Evolutionary conservation across 371 early-diverging fungal genomes (phyloP).

Genomic region (Mortierella sp.): DNA sequence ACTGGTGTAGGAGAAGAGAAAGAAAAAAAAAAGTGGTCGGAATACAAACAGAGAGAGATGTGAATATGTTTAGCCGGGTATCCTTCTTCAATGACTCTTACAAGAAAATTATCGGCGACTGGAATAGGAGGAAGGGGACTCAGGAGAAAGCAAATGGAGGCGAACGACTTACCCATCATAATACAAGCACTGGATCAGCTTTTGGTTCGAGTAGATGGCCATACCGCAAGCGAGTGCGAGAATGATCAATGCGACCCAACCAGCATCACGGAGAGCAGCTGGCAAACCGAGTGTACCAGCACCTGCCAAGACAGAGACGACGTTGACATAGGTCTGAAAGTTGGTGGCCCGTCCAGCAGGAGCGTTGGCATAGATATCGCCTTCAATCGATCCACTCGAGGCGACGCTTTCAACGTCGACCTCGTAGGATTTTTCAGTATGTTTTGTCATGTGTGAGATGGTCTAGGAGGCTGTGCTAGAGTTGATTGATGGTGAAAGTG

Average conservation of each 20-base stretch:
- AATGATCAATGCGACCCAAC: constrained; percentile 83
- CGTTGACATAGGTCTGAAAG: constrained; percentile 67
- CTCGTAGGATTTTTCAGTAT: constrained; percentile 28
- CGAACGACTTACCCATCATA: constrained; percentile 57
- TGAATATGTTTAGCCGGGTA: constrained; percentile 2
- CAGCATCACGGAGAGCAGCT: constrained; percentile 80
- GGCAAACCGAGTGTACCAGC: constrained; percentile 89
- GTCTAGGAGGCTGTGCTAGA: too few relatives aligned
- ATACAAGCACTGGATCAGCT: constrained; percentile 81
- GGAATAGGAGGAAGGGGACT: neutral
- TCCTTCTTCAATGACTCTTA: neutral
- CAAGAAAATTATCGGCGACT: neutral
- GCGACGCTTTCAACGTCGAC: constrained; percentile 40
- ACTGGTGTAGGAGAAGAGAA: constrained; percentile 15
- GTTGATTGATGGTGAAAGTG: too few relatives aligned
- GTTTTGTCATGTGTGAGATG: too few relatives aligned
- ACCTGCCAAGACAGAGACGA: constrained; percentile 87
- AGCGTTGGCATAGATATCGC: constrained; percentile 32
- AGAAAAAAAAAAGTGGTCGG: neutral
- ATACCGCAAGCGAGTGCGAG: constrained; percentile 80
- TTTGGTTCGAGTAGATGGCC: constrained; percentile 75
- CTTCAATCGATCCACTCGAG: constrained; percentile 32
- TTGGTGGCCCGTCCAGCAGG: constrained; percentile 48
- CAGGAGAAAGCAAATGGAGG: neutral
- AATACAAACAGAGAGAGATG: neutral